Evolutionary conservation across 2,329 filamentous ascomycete genomes (phyloP).

Genomic region (Monosporascus ibericus): DNA sequence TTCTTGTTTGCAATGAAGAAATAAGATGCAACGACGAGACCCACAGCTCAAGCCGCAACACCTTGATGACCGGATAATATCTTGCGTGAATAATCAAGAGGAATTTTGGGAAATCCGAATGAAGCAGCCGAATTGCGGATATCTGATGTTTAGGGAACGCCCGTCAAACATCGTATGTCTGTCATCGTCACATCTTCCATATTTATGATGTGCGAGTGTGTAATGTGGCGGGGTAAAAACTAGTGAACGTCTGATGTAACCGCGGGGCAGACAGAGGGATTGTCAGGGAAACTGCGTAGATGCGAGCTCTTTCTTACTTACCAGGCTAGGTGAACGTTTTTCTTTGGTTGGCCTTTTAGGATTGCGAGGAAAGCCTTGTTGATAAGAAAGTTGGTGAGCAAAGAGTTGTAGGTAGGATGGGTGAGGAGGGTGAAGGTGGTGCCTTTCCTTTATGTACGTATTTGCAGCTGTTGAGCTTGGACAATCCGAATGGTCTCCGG

Average conservation of each 20-base stretch:
- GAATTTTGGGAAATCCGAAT: background rate
- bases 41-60: background rate
- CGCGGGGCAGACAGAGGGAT: background rate
- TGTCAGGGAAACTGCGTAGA: background rate
- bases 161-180: background rate
- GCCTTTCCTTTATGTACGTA: too few species aligned
- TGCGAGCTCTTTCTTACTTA: background rate
- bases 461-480: background rate
- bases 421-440: background rate
- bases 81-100: background rate
- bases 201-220: background rate
- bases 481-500: background rate
- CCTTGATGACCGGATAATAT: background rate
- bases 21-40: background rate
- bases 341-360: background rate
- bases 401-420: background rate
- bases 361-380: background rate
- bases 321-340: background rate
- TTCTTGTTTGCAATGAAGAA: background rate
- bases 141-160: too few species aligned
- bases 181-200: background rate
- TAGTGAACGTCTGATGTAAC: background rate
- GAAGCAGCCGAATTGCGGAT: background rate
- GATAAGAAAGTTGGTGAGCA: background rate
- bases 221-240: background rate